phyloP scores from a whole-genome alignment of 495 filamentous ascomycete species.

The Aspergillus bertholletiae region DNA sequence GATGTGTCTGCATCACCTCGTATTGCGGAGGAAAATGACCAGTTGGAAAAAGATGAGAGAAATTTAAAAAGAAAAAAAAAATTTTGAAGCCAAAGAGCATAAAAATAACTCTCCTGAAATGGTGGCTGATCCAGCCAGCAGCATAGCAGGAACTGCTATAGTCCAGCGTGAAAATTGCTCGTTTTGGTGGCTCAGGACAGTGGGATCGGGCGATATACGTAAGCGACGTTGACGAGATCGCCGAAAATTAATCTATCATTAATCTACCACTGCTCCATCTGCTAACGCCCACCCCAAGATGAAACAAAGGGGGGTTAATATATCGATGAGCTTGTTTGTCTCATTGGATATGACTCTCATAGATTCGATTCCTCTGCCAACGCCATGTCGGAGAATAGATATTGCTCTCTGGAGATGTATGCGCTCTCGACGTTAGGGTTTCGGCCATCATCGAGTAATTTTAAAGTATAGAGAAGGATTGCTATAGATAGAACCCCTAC shows the following conservation, averaged over 20 bases:
- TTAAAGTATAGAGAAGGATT: not conserved
- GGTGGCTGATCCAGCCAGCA: not conserved
- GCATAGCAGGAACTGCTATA: not conserved
- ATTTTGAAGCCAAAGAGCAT: too few species aligned
- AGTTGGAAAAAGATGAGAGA: not conserved
- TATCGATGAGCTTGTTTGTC: not conserved
- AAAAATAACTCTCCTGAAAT: not conserved
- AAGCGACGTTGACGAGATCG: slow-evolving; percentile 13
- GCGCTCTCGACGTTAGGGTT: too few species aligned
- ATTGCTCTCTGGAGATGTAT: too few species aligned
- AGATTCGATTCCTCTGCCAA: not conserved
- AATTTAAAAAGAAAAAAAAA: too few species aligned
- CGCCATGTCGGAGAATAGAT: too few species aligned
- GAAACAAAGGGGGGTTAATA: not conserved
- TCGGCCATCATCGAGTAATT: too few species aligned
- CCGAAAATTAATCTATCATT: not conserved
- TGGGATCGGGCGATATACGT: slow-evolving; percentile 14
- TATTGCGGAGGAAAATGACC: not conserved
- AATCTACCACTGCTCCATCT: not conserved
- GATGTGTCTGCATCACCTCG: not conserved
- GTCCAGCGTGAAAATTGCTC: slow-evolving; percentile 18
- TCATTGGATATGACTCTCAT: not conserved
- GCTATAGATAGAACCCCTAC: not conserved
- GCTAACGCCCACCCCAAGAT: not conserved
- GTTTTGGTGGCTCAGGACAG: slow-evolving; percentile 13